Base-by-base conservation (phyloP, 108 stramenopile genomes). In the Hondaea fermentalgiana region DNA sequence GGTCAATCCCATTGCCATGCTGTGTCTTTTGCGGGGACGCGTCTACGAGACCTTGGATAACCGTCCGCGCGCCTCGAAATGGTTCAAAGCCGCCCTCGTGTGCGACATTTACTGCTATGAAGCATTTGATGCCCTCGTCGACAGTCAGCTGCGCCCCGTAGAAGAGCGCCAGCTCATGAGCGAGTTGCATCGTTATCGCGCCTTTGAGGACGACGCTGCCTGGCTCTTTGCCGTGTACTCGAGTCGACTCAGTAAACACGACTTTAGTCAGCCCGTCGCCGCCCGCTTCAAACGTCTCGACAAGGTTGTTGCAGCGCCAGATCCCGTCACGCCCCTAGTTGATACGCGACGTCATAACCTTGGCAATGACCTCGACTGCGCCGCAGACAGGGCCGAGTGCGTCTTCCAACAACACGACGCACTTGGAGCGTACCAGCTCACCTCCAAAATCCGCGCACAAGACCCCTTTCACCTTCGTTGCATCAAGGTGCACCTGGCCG, bases 391-490 rank as follows among this genome's bases (percentile, higher is more conserved):
- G 19, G 76, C 76, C 12, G 76, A 83, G 28, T 83, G 76, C 23
- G 49, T 83, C 25, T 83, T 53, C 4, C 76, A 83, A 23, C 76
- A 83, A 3, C 76, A 83, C 45, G 76, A 83, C n/a, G 49, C 76
- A 45, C 76, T 53, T 17, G 76, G 76, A 0, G 76, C 76, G 1
- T 83, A 83, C 28, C 76, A 83, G 28, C 49, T 83, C 76, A 83
- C 76, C 12, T 53, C 45, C 45, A 83, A 83, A 23, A 83, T 83
- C 51, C 76, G 76, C n/a, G 49, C 51, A 8, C 19, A 83, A 28
- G 97, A 97, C 90, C 96, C 97, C 44, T 91, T 91, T 90, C 71
- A 94, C 90, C 87, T 89, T 57, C 87, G 91, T 60, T 93, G 93
- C 43, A 91, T 92, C 57, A 93, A 91, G 89, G 92, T 95, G 58